phyloP scores from a whole-genome alignment of 1,139 yeast genomes.

The Protomyces inundatus region DNA sequence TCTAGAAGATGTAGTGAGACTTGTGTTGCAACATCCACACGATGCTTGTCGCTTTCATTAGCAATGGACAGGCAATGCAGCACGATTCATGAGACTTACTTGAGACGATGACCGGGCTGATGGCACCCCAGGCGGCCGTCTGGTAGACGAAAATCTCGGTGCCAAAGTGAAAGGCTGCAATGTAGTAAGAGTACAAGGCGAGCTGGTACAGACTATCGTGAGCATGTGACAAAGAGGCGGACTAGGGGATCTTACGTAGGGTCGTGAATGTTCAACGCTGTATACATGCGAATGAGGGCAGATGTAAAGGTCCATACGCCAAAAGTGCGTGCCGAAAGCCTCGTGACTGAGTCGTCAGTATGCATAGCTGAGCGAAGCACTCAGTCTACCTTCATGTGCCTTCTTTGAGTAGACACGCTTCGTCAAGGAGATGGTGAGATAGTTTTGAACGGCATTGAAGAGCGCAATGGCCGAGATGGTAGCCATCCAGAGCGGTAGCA shows the following conservation, averaged over 20 bases:
- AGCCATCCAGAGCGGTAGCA: constrained; percentile 64
- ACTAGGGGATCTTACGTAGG: constrained; percentile 43
- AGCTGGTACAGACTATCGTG: constrained; percentile 55
- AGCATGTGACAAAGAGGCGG: not conserved
- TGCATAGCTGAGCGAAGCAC: not conserved
- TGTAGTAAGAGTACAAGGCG: constrained; percentile 67
- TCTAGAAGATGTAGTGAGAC: constrained; percentile 1
- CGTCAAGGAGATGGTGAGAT: constrained; percentile 67
- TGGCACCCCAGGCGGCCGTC: constrained; percentile 75
- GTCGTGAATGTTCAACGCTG: constrained; percentile 68
- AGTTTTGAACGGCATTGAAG: constrained; percentile 88
- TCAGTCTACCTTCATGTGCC: constrained; percentile 44
- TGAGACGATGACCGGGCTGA: constrained; percentile 75
- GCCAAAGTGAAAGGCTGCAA: constrained; percentile 81
- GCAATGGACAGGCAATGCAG: not conserved
- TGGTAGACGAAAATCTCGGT: constrained; percentile 75
- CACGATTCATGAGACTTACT: constrained; percentile 17
- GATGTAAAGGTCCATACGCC: constrained; percentile 97
- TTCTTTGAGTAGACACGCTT: constrained; percentile 69
- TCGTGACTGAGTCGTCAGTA: constrained; percentile 46
- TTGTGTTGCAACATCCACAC: constrained; percentile 15
- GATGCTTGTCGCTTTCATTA: constrained; percentile 11
- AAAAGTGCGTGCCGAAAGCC: constrained; percentile 84
- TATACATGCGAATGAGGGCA: constrained; percentile 76
- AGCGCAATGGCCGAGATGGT: constrained; percentile 76